Evolutionary conservation across 2,329 filamentous ascomycete genomes (phyloP).

Genomic region (Zasmidium cellare): DNA sequence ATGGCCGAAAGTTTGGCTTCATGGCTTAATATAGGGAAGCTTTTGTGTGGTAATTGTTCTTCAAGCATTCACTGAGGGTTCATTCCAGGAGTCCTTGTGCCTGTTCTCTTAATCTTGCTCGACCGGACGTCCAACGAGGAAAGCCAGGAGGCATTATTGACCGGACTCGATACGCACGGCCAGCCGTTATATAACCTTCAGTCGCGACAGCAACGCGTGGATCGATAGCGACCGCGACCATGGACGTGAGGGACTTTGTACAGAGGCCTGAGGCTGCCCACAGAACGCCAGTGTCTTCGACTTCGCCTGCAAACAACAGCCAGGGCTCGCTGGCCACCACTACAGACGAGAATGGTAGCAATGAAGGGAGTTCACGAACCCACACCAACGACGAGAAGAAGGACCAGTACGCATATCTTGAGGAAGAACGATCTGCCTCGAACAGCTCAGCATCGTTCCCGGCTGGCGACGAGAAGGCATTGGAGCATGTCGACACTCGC

Average conservation of each 20-base stretch:
- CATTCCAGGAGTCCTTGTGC: too few relatives aligned
- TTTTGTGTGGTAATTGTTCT: too few relatives aligned
- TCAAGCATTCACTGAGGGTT: too few relatives aligned
- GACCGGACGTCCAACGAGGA: too few relatives aligned
- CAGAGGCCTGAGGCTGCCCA: not conserved
- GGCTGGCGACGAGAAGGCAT: not conserved
- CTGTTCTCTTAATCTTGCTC: too few relatives aligned
- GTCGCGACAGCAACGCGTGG: not conserved
- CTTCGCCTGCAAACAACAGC: not conserved
- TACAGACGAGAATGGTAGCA: not conserved
- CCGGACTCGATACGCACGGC: too few relatives aligned
- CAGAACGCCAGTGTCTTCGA: not conserved
- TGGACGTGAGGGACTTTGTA: not conserved
- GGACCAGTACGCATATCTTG: not conserved
- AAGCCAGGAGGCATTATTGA: too few relatives aligned
- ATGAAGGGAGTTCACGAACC: too few relatives aligned
- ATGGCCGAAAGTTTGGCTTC: too few relatives aligned
- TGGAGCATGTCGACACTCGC: conserved; percentile 3
- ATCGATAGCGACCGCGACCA: not conserved
- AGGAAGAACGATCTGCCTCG: not conserved
- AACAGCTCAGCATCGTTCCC: not conserved
- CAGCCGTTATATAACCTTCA: not conserved
- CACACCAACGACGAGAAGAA: not conserved
- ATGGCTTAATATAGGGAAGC: too few relatives aligned
- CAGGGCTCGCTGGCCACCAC: not conserved